Evolutionary conservation across 2,329 filamentous ascomycete species (phyloP).

Genomic region (Microthyrium microscopicum): DNA sequence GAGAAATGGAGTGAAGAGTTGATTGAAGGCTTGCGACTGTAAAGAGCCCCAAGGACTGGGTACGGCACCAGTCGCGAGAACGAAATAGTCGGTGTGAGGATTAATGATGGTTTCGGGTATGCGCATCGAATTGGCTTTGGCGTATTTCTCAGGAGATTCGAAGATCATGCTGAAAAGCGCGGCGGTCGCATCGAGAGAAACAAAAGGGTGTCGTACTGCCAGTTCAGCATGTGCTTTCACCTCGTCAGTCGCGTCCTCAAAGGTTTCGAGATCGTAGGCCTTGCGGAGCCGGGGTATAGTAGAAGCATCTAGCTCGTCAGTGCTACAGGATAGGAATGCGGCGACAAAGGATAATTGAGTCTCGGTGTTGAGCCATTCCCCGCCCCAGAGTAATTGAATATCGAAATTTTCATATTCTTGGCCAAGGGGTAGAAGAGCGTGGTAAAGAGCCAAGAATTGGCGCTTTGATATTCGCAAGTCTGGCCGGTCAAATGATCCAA

Average conservation of each 20-base stretch:
- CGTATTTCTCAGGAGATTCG: slow-evolving; percentile 39
- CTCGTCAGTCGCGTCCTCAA: slow-evolving; percentile 41
- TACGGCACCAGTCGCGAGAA: slow-evolving; percentile 62
- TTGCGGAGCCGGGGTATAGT: slow-evolving; percentile 68
- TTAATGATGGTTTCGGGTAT: slow-evolving; percentile 46
- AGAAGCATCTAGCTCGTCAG: slow-evolving; percentile 64
- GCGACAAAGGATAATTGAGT: slow-evolving; percentile 89
- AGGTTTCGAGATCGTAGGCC: slow-evolving; percentile 54
- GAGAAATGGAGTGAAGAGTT: slow-evolving; percentile 70
- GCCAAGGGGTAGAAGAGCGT: slow-evolving; percentile 59
- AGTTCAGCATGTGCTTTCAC: slow-evolving; percentile 43
- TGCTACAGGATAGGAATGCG: slow-evolving; percentile 62
- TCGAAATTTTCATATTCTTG: slow-evolving; percentile 49
- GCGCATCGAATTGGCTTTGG: slow-evolving; percentile 35
- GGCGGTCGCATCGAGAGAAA: slow-evolving; percentile 69
- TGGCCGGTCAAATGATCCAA: slow-evolving; percentile 66
- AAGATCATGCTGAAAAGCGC: slow-evolving; percentile 48
- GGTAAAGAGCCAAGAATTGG: slow-evolving; percentile 71
- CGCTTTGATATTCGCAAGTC: slow-evolving; percentile 56
- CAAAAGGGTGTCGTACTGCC: slow-evolving; percentile 70
- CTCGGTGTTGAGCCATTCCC: slow-evolving; percentile 67
- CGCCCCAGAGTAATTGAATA: slow-evolving; percentile 81
- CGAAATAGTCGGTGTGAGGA: slow-evolving; percentile 61
- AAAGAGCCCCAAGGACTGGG: slow-evolving; percentile 61
- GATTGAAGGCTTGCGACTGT: slow-evolving; percentile 58